These are phyloP conservation scores for Linderniella brevidens DNA, from an alignment of 257 asterid genomes.

Conservation along the genomic window DNA sequence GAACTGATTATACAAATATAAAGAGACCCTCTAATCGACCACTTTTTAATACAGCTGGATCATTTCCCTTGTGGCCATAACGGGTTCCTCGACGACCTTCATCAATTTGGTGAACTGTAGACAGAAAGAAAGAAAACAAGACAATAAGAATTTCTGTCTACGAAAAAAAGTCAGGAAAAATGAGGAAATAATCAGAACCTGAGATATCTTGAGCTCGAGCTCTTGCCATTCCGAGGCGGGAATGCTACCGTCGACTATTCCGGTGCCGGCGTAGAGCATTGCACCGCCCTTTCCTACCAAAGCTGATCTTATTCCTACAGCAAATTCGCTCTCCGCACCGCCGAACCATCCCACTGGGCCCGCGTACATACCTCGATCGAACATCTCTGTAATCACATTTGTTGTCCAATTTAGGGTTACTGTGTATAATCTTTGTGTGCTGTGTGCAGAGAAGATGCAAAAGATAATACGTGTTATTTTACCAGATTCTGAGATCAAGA, in stretches of 20 bases:
- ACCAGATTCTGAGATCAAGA: conserved; percentile 35
- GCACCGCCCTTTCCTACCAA: conserved; percentile 66
- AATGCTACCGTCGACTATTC: conserved; percentile 78
- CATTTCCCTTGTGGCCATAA: conserved; percentile 19
- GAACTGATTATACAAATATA: too few species aligned
- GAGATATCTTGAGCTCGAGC: conserved; percentile 83
- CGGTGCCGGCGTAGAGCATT: conserved; percentile 73
- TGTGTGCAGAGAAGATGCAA: neutral
- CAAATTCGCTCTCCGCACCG: conserved; percentile 88
- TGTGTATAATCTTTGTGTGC: neutral
- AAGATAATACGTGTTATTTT: conserved; percentile 5
- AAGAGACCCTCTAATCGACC: too few species aligned
- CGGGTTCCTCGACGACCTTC: conserved; percentile 33
- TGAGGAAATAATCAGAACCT: conserved; percentile 25
- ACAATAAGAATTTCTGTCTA: neutral
- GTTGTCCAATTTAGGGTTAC: neutral
- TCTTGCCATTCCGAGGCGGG: conserved; percentile 84
- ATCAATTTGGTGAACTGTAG: conserved; percentile 77
- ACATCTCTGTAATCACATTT: neutral
- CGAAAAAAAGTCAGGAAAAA: neutral
- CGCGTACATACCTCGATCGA: conserved; percentile 92
- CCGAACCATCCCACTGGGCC: conserved; percentile 98
- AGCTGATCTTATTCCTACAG: conserved; percentile 97
- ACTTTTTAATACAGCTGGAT: conserved; percentile 15
- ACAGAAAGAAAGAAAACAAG: neutral